A percentile compares a stretch with the other conserved stretches of the same genome.
Conservation (phyloP, 176 grass and related monocot genomes). For the Ensete ventricosum region DNA sequence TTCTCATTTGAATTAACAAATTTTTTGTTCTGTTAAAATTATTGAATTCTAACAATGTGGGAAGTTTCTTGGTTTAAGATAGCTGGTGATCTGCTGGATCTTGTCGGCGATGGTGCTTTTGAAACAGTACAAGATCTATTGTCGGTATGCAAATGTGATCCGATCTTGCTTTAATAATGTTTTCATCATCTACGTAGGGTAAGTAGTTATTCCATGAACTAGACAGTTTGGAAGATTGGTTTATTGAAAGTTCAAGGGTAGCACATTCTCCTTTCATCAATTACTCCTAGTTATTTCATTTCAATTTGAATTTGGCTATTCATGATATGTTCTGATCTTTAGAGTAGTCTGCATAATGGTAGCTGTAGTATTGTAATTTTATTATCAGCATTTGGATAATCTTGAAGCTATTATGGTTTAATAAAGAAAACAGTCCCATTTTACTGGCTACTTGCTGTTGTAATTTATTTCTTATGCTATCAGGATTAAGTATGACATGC, state of each 20-base stretch:
- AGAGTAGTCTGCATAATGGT: no score
- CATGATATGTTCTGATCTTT: no score
- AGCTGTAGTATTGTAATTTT: no score
- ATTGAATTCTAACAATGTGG: conserved; percentile 2
- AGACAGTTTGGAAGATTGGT: neutral
- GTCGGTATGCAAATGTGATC: conserved; percentile 40
- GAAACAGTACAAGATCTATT: conserved; percentile 84
- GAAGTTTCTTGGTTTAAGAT: conserved; percentile 33
- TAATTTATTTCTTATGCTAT: neutral
- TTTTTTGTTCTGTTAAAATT: conserved; percentile 8
- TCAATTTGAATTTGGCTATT: no score
- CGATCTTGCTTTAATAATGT: conserved; percentile 1
- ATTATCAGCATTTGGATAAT: neutral
- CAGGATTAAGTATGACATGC: neutral
- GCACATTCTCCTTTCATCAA: neutral
- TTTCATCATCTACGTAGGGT: conserved; percentile 8
- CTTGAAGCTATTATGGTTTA: neutral
- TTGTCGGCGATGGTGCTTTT: conserved; percentile 80
- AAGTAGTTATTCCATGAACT: neutral
- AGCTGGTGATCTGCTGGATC: conserved; percentile 84
- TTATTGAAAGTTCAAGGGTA: neutral
- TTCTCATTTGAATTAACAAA: neutral
- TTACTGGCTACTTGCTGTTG: neutral
- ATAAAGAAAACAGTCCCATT: neutral
- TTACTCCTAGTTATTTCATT: no score